phyloP scores from a whole-genome alignment of 164 flowering plant genomes.

The Vitis labrusca region DNA sequence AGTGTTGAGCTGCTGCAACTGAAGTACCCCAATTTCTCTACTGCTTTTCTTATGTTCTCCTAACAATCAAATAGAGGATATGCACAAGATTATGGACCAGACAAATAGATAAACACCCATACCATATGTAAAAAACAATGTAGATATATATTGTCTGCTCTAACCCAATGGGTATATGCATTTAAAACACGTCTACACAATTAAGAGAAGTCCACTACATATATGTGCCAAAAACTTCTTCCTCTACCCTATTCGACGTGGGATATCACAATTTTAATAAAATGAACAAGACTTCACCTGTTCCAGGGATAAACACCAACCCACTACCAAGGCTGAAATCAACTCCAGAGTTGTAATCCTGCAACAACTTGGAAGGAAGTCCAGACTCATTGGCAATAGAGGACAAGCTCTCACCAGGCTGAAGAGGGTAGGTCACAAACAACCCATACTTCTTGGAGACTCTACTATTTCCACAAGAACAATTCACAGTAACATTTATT shows the following conservation, averaged over 20 bases:
- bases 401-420: slow-evolving; percentile 26
- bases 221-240: background rate
- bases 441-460: slow-evolving; percentile 40
- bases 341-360: slow-evolving; percentile 26
- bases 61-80: too few relatives aligned
- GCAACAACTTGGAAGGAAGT: slow-evolving; percentile 19
- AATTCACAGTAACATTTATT: slow-evolving; percentile 44
- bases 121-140: too few relatives aligned
- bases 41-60: too few relatives aligned
- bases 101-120: too few relatives aligned
- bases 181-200: too few relatives aligned
- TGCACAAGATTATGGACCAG: too few relatives aligned
- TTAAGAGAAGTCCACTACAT: too few relatives aligned
- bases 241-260: background rate
- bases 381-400: slow-evolving; percentile 19
- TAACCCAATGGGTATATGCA: too few relatives aligned
- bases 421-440: slow-evolving; percentile 52
- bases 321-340: slow-evolving; percentile 28
- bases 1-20: too few relatives aligned
- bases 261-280: background rate
- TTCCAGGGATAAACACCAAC: slow-evolving; percentile 34
- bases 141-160: too few relatives aligned
- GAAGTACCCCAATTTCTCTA: too few relatives aligned
- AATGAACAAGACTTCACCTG: slow-evolving; percentile 21
- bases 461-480: slow-evolving; percentile 42